Base-by-base conservation (phyloP, 2,329 filamentous ascomycete species). In the Pyrenochaeta sp. region DNA sequence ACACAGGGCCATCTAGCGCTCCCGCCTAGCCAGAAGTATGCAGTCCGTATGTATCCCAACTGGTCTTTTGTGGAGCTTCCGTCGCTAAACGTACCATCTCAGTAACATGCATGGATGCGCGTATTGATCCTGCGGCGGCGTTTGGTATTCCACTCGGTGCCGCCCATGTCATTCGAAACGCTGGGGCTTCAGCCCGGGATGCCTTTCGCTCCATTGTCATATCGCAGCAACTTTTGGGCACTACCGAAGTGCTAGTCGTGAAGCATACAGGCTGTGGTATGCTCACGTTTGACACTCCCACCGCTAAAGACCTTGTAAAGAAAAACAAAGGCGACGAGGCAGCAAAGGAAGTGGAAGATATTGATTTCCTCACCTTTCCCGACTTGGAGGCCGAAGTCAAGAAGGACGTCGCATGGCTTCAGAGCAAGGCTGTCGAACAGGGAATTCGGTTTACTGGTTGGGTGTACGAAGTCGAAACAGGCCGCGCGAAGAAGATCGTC, bases 61-160 rank as follows among this genome's bases (percentile, higher is more conserved):
- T 14, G 19, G 13, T n/a, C 9, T 6, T 15, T 6, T 44, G 15
- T 20, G 14, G 10, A 17, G 21, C 15, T 26, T 24, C 22, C 26
- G 28, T 32, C 13, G 10, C 19, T 34, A 9, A 34, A 7, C 10
- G 7, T 18, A 7, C 4, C 7, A 20, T 14, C 15, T 15, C 2
- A 81, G 79, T 93, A 30, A 89, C 88, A 0, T 94, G 89, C 72
- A 94, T 94, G 88, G 89, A 94, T 62, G 87, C 89, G 4, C 83
- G 89, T 9, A 77, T 78, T 68, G 79, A 93, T 58, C 84, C 89
- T 0, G 79, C 83, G 3, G 74, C 80, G 9, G 86, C 86, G 6
- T 86, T 90, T 40, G 86, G 85, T 7, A 86, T 92, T 44, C 74
- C 79, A 14, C 80, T 89, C 13, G 89, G 89, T 27, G 87, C 91